phyloP scores from a whole-genome alignment of 192 early-diverging fungal species.

The Neocallimastix lanati region DNA sequence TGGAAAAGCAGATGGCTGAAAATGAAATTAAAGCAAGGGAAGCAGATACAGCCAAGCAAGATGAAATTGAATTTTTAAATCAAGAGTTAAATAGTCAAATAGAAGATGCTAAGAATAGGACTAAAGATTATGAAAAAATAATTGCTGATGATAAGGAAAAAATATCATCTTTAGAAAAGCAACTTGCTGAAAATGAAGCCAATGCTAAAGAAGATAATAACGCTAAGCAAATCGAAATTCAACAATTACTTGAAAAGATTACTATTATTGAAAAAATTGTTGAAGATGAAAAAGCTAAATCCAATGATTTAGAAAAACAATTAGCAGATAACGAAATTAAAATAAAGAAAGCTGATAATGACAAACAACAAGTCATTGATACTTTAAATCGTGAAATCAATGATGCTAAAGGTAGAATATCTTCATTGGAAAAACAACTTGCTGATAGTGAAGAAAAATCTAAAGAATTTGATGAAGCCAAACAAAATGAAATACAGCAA shows the following conservation, averaged over 20 bases:
- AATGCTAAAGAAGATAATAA: too few relatives aligned
- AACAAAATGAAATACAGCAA: not conserved
- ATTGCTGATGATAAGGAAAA: too few relatives aligned
- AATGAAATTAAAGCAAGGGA: not conserved
- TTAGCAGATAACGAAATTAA: not conserved
- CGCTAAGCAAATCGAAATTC: too few relatives aligned
- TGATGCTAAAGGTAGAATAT: too few relatives aligned
- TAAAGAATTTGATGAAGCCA: not conserved
- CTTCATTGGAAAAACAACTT: not conserved
- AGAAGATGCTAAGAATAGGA: too few relatives aligned
- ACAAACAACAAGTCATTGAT: not conserved
- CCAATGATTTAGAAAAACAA: not conserved
- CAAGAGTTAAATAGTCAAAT: not conserved
- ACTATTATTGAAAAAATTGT: not conserved
- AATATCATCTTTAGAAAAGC: too few relatives aligned
- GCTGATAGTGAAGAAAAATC: not conserved
- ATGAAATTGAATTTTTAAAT: not conserved
- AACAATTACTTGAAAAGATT: not conserved
- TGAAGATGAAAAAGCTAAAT: not conserved
- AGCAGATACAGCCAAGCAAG: not conserved
- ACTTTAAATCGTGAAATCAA: too few relatives aligned
- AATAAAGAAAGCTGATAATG: not conserved
- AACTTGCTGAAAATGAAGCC: too few relatives aligned
- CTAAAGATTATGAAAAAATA: too few relatives aligned
- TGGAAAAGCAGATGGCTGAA: not conserved